Conservation (phyloP, 768 basidiomycete genomes). For the Peribolospora baueri region DNA sequence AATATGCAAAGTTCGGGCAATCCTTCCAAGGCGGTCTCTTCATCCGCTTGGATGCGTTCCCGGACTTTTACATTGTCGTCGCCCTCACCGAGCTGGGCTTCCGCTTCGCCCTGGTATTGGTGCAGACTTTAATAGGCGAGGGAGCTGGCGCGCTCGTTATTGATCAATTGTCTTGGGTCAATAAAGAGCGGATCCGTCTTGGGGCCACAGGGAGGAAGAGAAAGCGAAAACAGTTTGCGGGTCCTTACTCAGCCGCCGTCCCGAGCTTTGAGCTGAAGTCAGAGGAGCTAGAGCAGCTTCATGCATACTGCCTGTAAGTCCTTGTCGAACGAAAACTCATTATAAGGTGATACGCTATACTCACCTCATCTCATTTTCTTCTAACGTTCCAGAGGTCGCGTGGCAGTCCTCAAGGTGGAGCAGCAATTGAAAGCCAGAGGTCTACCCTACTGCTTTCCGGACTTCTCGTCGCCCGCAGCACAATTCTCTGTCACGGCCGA, state of each 20-base stretch:
- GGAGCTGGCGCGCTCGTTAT: constrained; percentile 13
- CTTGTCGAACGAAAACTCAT: neutral
- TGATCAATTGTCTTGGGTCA: constrained; percentile 12
- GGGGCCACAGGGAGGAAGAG: neutral
- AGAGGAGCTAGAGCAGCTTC: constrained; percentile 36
- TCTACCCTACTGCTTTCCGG: constrained; percentile 2
- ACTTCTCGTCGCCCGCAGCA: neutral
- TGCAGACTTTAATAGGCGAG: constrained; percentile 11
- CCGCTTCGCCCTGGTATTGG: constrained; percentile 53
- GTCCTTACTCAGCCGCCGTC: neutral
- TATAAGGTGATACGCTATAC: neutral
- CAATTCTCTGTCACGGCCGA: constrained; percentile 79
- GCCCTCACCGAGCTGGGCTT: constrained; percentile 55
- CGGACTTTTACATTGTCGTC: constrained; percentile 59
- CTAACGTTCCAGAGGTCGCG: constrained; percentile 38
- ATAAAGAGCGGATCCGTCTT: constrained; percentile 2
- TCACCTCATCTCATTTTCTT: neutral
- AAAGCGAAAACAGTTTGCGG: neutral
- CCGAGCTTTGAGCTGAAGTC: constrained; percentile 41
- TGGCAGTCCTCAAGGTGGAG: constrained; percentile 73
- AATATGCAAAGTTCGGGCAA: constrained; percentile 44
- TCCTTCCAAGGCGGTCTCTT: constrained; percentile 37
- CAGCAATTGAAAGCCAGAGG: constrained; percentile 36
- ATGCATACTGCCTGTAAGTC: constrained; percentile 62
- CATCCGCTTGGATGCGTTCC: constrained; percentile 52